These are phyloP conservation scores for Hygrophila difformis DNA, from an alignment of 257 asterid genomes.

Conservation along the genomic window DNA sequence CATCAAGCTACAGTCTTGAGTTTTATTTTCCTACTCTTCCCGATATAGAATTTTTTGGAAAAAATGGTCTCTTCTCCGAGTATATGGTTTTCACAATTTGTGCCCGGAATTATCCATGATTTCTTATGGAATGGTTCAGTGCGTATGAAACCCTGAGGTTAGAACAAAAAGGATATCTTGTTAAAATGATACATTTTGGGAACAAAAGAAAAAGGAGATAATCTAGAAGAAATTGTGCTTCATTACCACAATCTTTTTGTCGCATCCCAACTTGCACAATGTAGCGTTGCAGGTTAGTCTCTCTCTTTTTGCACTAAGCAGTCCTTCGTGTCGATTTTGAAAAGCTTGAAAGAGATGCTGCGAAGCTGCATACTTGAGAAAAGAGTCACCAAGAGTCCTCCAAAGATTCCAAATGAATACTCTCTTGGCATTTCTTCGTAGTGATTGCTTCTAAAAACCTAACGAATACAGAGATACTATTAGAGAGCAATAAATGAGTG, in stretches of 20 bases:
- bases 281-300: conserved; percentile 46
- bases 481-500: too few relatives aligned
- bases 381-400: conserved; percentile 90
- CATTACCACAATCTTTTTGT: conserved; percentile 56
- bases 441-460: conserved; percentile 92
- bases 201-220: background rate
- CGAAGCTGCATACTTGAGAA: conserved; percentile 62
- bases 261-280: conserved; percentile 67
- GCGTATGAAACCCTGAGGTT: conserved; percentile 65
- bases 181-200: background rate
- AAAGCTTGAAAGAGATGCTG: conserved; percentile 53
- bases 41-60: conserved; percentile 25
- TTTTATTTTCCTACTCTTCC: conserved; percentile 28
- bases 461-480: background rate
- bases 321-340: conserved; percentile 65
- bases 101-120: conserved; percentile 65
- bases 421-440: conserved; percentile 65
- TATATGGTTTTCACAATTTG: conserved; percentile 16
- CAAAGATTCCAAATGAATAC: conserved; percentile 63
- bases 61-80: conserved; percentile 29
- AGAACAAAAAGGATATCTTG: background rate
- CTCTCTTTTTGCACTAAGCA: conserved; percentile 43
- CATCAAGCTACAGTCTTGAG: conserved; percentile 65
- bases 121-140: conserved; percentile 60
- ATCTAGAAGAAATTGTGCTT: background rate